A percentile compares a stretch with the other conserved stretches of the same genome.
Evolutionary conservation across 169 alveolate species (phyloP).

Genomic region (Cyclospora cayetanensis): DNA sequence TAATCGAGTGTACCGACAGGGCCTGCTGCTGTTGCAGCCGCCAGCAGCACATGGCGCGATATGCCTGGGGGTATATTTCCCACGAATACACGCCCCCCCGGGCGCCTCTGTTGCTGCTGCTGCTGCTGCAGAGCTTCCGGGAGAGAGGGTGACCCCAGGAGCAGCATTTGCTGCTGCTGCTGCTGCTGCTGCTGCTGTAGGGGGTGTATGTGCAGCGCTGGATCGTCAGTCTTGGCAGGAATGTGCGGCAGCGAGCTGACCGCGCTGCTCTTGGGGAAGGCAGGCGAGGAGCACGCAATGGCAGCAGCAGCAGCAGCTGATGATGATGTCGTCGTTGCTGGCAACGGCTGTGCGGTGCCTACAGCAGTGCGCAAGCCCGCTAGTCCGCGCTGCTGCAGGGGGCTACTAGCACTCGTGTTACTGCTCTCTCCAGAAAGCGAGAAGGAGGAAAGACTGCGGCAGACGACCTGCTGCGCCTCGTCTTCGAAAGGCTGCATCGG

Average conservation of each 20-base stretch:
- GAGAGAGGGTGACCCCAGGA: neutral
- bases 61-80: slow-evolving; percentile 85
- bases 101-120: slow-evolving; percentile 44
- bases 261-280: neutral
- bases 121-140: neutral
- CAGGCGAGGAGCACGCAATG: too few relatives aligned
- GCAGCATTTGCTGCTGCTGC: neutral
- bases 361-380: too few relatives aligned
- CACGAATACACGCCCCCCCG: slow-evolving; percentile 77
- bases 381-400: neutral
- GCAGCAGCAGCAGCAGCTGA: neutral
- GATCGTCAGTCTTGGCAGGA: neutral
- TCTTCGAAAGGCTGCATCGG: neutral
- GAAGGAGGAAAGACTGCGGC: neutral
- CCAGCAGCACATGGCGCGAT: slow-evolving; percentile 67
- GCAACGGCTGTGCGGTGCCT: too few relatives aligned
- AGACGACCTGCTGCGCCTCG: neutral
- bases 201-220: neutral
- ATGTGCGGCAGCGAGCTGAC: neutral
- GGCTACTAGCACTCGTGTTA: neutral
- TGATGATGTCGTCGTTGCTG: neutral
- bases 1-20: neutral
- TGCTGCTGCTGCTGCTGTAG: too few relatives aligned
- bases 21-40: slow-evolving; percentile 18
- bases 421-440: neutral